Percentiles rank a stretch among this genome's conserved stretches.
Conservation (phyloP, 768 basidiomycete genomes). For the Amanita rimosa region DNA sequence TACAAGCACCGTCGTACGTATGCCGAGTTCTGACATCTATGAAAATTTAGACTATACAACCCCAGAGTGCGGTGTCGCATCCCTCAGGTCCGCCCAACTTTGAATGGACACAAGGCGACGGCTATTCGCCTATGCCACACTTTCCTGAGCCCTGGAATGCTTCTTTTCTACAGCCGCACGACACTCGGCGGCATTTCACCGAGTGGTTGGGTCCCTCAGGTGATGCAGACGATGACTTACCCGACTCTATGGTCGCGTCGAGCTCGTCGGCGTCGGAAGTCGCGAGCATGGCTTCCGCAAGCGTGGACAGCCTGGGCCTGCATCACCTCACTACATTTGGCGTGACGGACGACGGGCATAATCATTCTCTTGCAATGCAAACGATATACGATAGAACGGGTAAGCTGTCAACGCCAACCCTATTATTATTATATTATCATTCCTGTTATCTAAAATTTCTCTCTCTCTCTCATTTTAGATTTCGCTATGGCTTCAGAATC, state of each 20-base stretch:
- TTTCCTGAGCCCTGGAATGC: too few species aligned
- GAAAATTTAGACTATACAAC: not conserved
- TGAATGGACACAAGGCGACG: too few species aligned
- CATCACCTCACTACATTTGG: not conserved
- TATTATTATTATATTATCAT: too few species aligned
- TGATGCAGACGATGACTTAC: not conserved
- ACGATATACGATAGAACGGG: not conserved
- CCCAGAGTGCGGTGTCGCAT: not conserved
- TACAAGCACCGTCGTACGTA: not conserved
- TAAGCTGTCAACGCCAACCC: not conserved
- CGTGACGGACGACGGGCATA: not conserved
- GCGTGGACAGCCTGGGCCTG: slow-evolving; percentile 1
- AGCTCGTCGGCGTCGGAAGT: not conserved
- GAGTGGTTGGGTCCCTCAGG: not conserved
- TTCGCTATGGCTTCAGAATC: not conserved
- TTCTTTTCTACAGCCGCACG: not conserved
- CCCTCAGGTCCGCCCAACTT: not conserved
- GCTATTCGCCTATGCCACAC: too few species aligned
- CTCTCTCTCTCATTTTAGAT: not conserved
- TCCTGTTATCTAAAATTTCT: too few species aligned
- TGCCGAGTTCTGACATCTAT: not conserved
- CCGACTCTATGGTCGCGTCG: not conserved
- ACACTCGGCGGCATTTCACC: not conserved
- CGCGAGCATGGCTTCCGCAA: not conserved
- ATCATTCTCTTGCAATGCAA: not conserved